Percentiles rank a stretch among this genome's conserved stretches.
Evolutionary conservation across 108 stramenopile species (phyloP).

Genomic region (Epithemia pelagica): DNA sequence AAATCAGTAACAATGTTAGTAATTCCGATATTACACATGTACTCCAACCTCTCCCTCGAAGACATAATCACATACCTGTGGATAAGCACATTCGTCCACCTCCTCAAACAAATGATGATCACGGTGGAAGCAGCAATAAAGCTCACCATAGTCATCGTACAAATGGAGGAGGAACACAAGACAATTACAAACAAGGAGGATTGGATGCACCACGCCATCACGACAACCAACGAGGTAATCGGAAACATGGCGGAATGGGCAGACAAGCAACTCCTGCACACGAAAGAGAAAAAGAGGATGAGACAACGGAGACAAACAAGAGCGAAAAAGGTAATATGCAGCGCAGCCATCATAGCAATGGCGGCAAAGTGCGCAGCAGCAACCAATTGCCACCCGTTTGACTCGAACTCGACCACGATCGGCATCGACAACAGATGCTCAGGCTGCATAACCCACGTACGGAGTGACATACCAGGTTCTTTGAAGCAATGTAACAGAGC

Average conservation of each 20-base stretch:
- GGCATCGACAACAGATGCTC: slow-evolving; percentile 18
- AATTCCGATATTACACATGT: too few relatives aligned
- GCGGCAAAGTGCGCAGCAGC: not conserved
- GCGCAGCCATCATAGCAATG: not conserved
- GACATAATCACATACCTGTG: too few relatives aligned
- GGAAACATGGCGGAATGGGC: not conserved
- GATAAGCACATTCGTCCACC: too few relatives aligned
- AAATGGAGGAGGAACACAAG: too few relatives aligned
- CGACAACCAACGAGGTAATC: not conserved
- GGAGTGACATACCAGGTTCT: slow-evolving; percentile 4
- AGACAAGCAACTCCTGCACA: not conserved
- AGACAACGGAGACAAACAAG: not conserved
- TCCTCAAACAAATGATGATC: too few relatives aligned
- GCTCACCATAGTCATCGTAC: too few relatives aligned
- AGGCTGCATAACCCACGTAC: slow-evolving; percentile 9
- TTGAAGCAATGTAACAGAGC: not conserved
- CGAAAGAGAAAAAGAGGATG: not conserved
- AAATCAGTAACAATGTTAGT: too few relatives aligned
- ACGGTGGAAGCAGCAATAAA: too few relatives aligned
- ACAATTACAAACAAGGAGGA: too few relatives aligned
- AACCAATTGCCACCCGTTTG: slow-evolving; percentile 7
- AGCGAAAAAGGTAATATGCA: not conserved
- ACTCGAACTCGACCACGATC: slow-evolving; percentile 16
- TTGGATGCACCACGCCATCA: too few relatives aligned
- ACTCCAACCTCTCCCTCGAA: too few relatives aligned